Evolutionary conservation across 805 yeast species (phyloP).

Genomic region (Hemisphaericaspora nanyangensis): DNA sequence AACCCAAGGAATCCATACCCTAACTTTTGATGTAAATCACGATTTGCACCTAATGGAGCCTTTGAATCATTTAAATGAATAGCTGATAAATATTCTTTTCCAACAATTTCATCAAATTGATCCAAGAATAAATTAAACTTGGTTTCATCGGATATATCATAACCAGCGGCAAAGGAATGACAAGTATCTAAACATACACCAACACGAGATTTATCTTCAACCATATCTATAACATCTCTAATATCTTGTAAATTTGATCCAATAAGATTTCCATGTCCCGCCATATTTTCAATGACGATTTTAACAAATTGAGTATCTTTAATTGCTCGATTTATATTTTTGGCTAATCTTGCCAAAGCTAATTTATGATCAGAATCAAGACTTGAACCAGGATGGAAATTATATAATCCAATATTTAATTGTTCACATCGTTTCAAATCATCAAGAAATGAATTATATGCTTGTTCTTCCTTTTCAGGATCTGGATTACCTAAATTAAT

Average conservation of each 20-base stretch:
- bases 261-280: constrained; percentile 90
- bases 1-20: constrained; percentile 89
- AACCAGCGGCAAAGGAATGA: constrained; percentile 95
- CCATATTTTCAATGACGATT: constrained; percentile 94
- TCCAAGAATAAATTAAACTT: constrained; percentile 67
- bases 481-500: constrained; percentile 94
- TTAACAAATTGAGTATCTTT: constrained; percentile 72
- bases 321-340: constrained; percentile 75
- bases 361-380: constrained; percentile 61
- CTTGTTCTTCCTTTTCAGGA: constrained; percentile 67
- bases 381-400: constrained; percentile 92
- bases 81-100: constrained; percentile 70
- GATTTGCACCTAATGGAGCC: constrained; percentile 84
- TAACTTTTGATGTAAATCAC: constrained; percentile 86
- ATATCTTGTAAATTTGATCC: constrained; percentile 81
- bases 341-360: constrained; percentile 69
- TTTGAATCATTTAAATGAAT: constrained; percentile 93
- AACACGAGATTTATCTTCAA: constrained; percentile 79
- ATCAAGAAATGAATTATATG: constrained; percentile 75
- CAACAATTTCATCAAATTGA: constrained; percentile 69
- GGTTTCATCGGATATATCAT: constrained; percentile 66
- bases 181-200: constrained; percentile 97
- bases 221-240: constrained; percentile 64
- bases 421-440: constrained; percentile 85
- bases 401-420: constrained; percentile 79